phyloP scores from a whole-genome alignment of 2,329 filamentous ascomycete species.

The Penicillium hesseltinei region DNA sequence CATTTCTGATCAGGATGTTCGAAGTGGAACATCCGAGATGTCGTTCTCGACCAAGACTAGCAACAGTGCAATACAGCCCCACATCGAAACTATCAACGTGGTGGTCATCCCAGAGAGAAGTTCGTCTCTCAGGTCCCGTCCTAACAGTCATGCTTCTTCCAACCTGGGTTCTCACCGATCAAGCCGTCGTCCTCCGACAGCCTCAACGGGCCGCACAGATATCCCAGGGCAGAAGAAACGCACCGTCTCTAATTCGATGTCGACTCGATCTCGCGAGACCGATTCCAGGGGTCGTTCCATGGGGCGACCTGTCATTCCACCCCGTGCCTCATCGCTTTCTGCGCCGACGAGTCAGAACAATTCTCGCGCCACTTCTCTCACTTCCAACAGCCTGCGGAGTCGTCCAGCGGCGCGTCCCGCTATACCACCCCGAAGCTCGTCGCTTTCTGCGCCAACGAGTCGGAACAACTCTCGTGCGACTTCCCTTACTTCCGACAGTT shows the following conservation, averaged over 20 bases:
- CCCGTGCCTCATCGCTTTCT: conserved; percentile 46
- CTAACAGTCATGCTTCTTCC: conserved; percentile 40
- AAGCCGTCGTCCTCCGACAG: conserved; percentile 36
- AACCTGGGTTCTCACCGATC: conserved; percentile 40
- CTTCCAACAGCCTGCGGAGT: conserved; percentile 42
- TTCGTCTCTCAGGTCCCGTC: conserved; percentile 44
- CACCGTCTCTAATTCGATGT: conserved; percentile 42
- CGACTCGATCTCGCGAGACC: conserved; percentile 25
- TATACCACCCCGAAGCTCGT: conserved; percentile 44
- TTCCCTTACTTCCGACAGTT: conserved; percentile 46
- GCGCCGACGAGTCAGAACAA: conserved; percentile 47
- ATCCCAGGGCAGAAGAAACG: conserved; percentile 35
- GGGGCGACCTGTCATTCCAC: conserved; percentile 37
- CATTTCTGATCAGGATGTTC: conserved; percentile 49
- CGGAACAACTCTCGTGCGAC: conserved; percentile 45
- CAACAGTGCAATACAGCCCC: conserved; percentile 29
- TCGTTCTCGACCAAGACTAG: conserved; percentile 36
- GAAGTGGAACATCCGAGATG: conserved; percentile 44
- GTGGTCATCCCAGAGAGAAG: conserved; percentile 49
- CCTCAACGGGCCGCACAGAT: conserved; percentile 36
- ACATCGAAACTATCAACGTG: conserved; percentile 46
- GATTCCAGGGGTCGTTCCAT: conserved; percentile 30
- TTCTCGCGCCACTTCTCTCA: conserved; percentile 46
- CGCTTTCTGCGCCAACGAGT: conserved; percentile 49
- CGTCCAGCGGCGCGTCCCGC: conserved; percentile 30